Conservation (phyloP, 805 yeast genomes). For the Scheffersomyces amazonensis region DNA sequence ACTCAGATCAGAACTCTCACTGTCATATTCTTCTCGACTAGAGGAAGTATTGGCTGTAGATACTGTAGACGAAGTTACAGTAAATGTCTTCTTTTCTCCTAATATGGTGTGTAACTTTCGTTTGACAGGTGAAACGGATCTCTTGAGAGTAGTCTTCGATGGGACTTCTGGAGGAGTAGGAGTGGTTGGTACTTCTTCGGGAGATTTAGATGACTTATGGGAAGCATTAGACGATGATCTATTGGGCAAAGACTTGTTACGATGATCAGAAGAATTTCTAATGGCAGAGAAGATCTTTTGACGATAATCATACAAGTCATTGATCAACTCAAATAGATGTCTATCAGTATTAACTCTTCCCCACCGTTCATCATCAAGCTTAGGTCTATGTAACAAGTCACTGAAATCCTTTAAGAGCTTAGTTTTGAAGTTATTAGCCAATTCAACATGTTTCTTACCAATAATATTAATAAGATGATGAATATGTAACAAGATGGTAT, state of each 20-base stretch:
- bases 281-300: slow-evolving; percentile 62
- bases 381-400: slow-evolving; percentile 56
- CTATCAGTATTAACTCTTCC: slow-evolving; percentile 47
- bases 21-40: background rate
- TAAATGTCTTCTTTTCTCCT: slow-evolving; percentile 1
- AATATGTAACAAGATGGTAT: slow-evolving; percentile 76
- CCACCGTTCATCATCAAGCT: slow-evolving; percentile 16
- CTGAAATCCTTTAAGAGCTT: slow-evolving; percentile 68
- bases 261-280: slow-evolving; percentile 23
- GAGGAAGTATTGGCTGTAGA: background rate
- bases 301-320: slow-evolving; percentile 56
- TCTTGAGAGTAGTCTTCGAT: slow-evolving; percentile 17
- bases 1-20: background rate
- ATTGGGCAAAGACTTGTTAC: background rate
- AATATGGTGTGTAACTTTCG: slow-evolving; percentile 23
- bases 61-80: background rate
- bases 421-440: slow-evolving; percentile 36
- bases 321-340: slow-evolving; percentile 55
- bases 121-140: slow-evolving; percentile 40
- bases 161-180: slow-evolving; percentile 14
- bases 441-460: slow-evolving; percentile 38
- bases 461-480: slow-evolving; percentile 52
- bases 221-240: background rate
- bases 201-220: background rate
- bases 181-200: background rate